Base-by-base conservation (phyloP, 345 rosid genomes). In the Psidium guajava region DNA sequence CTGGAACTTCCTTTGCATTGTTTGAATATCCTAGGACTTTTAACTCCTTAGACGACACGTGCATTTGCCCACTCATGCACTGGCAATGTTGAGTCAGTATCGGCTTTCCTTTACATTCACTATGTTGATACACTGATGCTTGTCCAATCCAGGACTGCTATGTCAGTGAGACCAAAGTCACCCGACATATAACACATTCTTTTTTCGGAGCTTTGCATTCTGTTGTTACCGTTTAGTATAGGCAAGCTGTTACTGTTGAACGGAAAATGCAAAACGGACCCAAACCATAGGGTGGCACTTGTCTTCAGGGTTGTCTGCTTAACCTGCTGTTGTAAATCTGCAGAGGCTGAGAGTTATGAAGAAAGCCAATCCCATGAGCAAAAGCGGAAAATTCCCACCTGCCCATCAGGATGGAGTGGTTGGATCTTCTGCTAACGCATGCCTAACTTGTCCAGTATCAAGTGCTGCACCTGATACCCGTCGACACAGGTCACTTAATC, bases 341-440 rank as follows among this genome's bases (percentile, higher is more conserved):
- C 92, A 94, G 96, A 91, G 90, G 83, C 91, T 92, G 93, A 89
- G 95, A 89, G 87, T 85, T 20, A 85, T 85, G 82, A 87, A 93
- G 69, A 93, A 94, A 83, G 88, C 91, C 86, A 92, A 91, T 88
- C 94, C 92, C 2, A 93, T 91, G 90, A 94, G 98, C 92, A 97
- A 92, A 91, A 97, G 99, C 56, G 98, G 95, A 94, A 97, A 94
- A 90, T 97, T 97, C 84, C 98, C 98, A 6, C 99, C 98, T 87
- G 98, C 98, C 2, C 99, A 95, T 89, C 95, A 92, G 89, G 98
- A 97, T 57, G 98, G 93, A 85, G 97, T 93, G 44, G 93, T 94
- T 50, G 96, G 97, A 82, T 82, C 55, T 28, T 55, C 83, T 18
- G 80, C 25, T 18, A 36, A 36, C 13, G 13, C 80, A 20, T 36